Conservation (phyloP, 768 basidiomycete genomes). For the Calocybe cyanea region DNA sequence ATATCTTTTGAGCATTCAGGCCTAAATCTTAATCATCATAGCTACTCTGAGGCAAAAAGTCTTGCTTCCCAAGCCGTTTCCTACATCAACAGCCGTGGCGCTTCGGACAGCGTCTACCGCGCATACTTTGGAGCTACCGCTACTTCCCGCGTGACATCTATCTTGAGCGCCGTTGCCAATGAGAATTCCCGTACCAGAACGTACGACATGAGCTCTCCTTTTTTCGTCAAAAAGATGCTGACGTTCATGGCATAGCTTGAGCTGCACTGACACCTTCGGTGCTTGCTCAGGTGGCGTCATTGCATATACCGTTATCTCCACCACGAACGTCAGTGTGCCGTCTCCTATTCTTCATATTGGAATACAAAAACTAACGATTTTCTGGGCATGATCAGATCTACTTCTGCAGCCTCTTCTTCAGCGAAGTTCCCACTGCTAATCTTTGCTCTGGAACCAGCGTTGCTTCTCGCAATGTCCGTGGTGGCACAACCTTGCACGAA, state of each 20-base stretch:
- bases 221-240: not conserved
- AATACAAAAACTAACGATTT: not conserved
- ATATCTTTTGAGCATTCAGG: not conserved
- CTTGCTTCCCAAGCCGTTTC: slow-evolving; percentile 30
- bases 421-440: slow-evolving; percentile 33
- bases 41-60: slow-evolving; percentile 37
- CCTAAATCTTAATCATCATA: slow-evolving; percentile 5
- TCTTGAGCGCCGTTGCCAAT: slow-evolving; percentile 35
- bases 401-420: slow-evolving; percentile 46
- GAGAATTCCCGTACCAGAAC: slow-evolving; percentile 38
- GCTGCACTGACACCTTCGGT: slow-evolving; percentile 36
- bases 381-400: slow-evolving; percentile 31
- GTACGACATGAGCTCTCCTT: slow-evolving; percentile 17
- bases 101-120: slow-evolving; percentile 32
- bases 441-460: slow-evolving; percentile 45
- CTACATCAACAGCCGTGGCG: slow-evolving; percentile 34
- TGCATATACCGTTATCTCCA: slow-evolving; percentile 40
- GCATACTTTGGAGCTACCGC: slow-evolving; percentile 37
- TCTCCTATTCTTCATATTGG: not conserved
- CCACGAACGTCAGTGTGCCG: slow-evolving; percentile 32
- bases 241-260: slow-evolving; percentile 24
- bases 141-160: slow-evolving; percentile 29
- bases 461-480: slow-evolving; percentile 40
- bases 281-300: slow-evolving; percentile 37
- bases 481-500: slow-evolving; percentile 41